Conservation (phyloP, 805 yeast genomes). For the Sporopachydermia lactativora region DNA sequence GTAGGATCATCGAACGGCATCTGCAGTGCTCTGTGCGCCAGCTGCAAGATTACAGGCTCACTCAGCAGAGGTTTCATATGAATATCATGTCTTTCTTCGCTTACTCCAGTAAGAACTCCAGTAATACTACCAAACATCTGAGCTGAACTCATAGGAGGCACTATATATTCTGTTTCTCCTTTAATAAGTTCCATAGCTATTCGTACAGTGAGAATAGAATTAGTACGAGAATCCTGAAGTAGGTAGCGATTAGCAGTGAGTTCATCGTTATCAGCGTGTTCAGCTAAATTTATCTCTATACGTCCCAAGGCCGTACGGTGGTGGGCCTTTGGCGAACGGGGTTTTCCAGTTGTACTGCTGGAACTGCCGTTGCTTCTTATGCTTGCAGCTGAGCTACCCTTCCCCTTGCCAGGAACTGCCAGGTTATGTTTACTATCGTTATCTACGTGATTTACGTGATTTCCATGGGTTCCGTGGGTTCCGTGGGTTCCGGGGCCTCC, state of each 20-base stretch:
- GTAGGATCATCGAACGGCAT: neutral
- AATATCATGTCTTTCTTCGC: neutral
- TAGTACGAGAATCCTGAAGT: constrained; percentile 54
- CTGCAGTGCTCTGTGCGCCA: neutral
- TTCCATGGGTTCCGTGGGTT: neutral
- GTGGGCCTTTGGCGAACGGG: no score
- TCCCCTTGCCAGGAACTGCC: neutral
- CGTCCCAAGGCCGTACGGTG: constrained; percentile 33
- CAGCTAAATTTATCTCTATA: constrained; percentile 44
- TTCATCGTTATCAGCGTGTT: constrained; percentile 34
- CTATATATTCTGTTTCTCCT: constrained; percentile 22
- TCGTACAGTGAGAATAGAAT: constrained; percentile 48
- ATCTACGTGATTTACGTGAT: neutral
- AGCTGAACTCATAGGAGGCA: constrained; percentile 19
- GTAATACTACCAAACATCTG: constrained; percentile 27
- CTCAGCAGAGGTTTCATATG: neutral
- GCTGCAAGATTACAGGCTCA: neutral
- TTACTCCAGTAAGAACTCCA: constrained; percentile 14
- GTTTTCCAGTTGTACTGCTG: no score
- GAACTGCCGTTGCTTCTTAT: neutral
- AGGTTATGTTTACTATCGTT: no score
- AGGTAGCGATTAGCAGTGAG: constrained; percentile 45
- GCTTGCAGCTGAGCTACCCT: neutral
- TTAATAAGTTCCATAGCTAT: constrained; percentile 28
- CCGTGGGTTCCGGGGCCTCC: neutral